A percentile compares a stretch with the other conserved stretches of the same genome.
Conservation (phyloP, 1,284 basidiomycete genomes). For the Ceratobasidium sp. region DNA sequence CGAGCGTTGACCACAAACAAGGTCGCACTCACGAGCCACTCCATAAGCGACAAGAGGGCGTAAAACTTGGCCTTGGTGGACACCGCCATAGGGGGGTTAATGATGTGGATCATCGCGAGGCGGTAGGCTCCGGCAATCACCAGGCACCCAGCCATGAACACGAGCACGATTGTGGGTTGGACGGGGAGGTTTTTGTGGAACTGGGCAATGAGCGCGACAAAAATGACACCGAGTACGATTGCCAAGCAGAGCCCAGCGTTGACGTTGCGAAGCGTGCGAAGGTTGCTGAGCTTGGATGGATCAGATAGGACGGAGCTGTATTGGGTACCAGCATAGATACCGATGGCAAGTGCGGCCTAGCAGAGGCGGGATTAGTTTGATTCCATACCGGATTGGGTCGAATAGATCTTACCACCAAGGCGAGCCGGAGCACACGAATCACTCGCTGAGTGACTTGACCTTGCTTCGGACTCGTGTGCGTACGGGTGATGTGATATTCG, state of each 20-base stretch:
- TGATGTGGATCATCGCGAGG: slow-evolving; percentile 32
- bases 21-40: slow-evolving; percentile 39
- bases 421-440: slow-evolving; percentile 10
- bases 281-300: slow-evolving; percentile 15
- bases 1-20: slow-evolving; percentile 34
- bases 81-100: slow-evolving; percentile 9
- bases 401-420: slow-evolving; percentile 18
- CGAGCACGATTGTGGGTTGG: slow-evolving; percentile 17
- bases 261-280: slow-evolving; percentile 43
- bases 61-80: slow-evolving; percentile 45
- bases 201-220: slow-evolving; percentile 35
- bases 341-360: slow-evolving; percentile 21
- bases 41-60: slow-evolving; percentile 40
- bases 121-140: slow-evolving; percentile 40
- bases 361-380: background rate
- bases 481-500: slow-evolving; percentile 40
- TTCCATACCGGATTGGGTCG: background rate
- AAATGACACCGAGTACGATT: slow-evolving; percentile 37
- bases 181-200: slow-evolving; percentile 38
- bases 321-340: slow-evolving; percentile 43
- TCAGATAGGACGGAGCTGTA: slow-evolving; percentile 27
- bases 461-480: slow-evolving; percentile 30
- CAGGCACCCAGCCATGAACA: slow-evolving; percentile 35
- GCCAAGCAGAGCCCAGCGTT: slow-evolving; percentile 44
- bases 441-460: slow-evolving; percentile 24